Evolutionary conservation across 306 rosid genomes (phyloP).

Genomic region (Trichosanthes truncata): DNA sequence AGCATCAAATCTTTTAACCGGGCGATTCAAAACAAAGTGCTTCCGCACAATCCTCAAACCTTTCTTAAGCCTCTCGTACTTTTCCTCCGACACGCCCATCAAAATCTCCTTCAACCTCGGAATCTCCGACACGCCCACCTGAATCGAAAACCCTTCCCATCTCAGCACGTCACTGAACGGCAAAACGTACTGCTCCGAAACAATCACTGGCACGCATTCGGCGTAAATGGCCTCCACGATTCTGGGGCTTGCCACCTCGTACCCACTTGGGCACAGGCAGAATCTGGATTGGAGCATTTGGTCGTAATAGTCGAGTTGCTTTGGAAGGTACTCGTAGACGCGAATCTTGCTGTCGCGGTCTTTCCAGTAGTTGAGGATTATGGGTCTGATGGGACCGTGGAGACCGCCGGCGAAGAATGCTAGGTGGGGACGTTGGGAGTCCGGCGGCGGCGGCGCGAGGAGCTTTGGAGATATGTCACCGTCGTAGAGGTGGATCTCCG

Average conservation of each 20-base stretch:
- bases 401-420: conserved; percentile 84
- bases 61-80: neutral
- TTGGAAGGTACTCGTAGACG: conserved; percentile 62
- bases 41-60: neutral
- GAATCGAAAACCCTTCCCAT: conserved; percentile 7
- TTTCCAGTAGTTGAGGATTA: conserved; percentile 51
- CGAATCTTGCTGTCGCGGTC: conserved; percentile 30
- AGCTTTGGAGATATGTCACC: conserved; percentile 50
- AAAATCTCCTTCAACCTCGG: conserved; percentile 5
- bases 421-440: conserved; percentile 29
- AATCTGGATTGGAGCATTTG: conserved; percentile 66
- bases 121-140: neutral
- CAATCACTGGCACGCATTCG: conserved; percentile 5
- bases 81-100: neutral
- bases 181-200: conserved; percentile 1
- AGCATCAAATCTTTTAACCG: conserved; percentile 8
- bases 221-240: conserved; percentile 57
- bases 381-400: conserved; percentile 70
- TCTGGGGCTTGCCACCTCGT: conserved; percentile 86
- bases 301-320: conserved; percentile 42
- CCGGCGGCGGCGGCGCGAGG: conserved; percentile 27
- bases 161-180: conserved; percentile 12
- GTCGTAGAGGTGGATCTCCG: conserved; percentile 63
- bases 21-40: conserved; percentile 8
- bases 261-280: conserved; percentile 78